phyloP scores from a whole-genome alignment of 2,329 filamentous ascomycete species.

The Zasmidium citrigriseum region DNA sequence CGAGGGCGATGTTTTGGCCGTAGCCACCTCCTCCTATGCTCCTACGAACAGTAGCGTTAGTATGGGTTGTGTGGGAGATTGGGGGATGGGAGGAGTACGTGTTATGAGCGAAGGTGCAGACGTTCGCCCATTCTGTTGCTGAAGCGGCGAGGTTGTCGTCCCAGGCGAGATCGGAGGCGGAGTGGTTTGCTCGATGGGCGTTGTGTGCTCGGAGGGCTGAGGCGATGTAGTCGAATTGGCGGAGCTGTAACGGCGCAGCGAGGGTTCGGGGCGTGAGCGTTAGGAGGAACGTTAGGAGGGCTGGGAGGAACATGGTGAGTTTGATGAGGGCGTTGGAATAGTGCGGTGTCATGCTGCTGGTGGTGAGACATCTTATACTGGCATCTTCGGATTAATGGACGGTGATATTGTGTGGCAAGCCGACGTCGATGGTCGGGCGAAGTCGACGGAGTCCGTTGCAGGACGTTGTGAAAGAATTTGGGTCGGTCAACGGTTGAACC shows the following conservation, averaged over 20 bases:
- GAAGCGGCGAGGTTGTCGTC: slow-evolving; percentile 62
- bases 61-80: neutral
- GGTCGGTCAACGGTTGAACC: neutral
- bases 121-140: slow-evolving; percentile 63
- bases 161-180: slow-evolving; percentile 51
- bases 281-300: neutral
- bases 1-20: slow-evolving; percentile 88
- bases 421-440: neutral
- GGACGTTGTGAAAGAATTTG: neutral
- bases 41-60: slow-evolving; percentile 41
- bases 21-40: slow-evolving; percentile 63
- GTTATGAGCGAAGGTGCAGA: slow-evolving; percentile 74
- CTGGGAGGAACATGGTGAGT: neutral
- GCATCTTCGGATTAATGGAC: too few species aligned
- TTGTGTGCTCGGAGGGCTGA: neutral
- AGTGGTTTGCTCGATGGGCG: neutral
- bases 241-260: neutral
- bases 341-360: too few species aligned
- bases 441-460: neutral
- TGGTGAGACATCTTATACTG: too few species aligned
- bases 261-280: neutral
- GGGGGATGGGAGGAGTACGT: slow-evolving; percentile 55
- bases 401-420: neutral
- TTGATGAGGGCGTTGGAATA: neutral
- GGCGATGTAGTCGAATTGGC: neutral